These are phyloP conservation scores for Astraeus odoratus DNA, from an alignment of 768 basidiomycete genomes.

Conservation along the genomic window DNA sequence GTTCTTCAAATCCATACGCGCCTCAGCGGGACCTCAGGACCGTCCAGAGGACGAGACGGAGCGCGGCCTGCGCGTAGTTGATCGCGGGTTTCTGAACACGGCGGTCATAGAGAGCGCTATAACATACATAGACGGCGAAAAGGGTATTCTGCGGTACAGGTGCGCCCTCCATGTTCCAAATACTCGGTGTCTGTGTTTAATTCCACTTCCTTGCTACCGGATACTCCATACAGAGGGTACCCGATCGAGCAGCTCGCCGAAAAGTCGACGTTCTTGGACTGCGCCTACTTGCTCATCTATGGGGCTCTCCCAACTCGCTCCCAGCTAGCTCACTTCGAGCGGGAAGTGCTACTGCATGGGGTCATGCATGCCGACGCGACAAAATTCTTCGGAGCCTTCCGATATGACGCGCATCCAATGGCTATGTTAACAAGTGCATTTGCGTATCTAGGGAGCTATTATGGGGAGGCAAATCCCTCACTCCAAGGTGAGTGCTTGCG, in stretches of 20 bases:
- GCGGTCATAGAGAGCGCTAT: conserved; percentile 76
- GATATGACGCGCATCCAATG: conserved; percentile 92
- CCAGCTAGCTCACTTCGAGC: conserved; percentile 60
- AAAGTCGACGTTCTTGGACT: conserved; percentile 74
- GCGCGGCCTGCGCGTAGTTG: conserved; percentile 71
- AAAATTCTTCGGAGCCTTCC: conserved; percentile 65
- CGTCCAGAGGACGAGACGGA: conserved; percentile 77
- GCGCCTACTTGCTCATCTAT: conserved; percentile 83
- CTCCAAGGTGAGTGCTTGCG: conserved; percentile 52
- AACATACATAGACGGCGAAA: conserved; percentile 89
- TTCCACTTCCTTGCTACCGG: background rate
- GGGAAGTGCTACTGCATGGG: conserved; percentile 74
- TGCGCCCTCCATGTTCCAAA: conserved; percentile 16
- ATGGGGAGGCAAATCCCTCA: conserved; percentile 83
- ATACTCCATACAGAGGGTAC: conserved; percentile 55
- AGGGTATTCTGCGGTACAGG: conserved; percentile 78
- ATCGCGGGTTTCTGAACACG: conserved; percentile 80
- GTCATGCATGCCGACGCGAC: conserved; percentile 62
- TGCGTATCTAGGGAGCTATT: conserved; percentile 83
- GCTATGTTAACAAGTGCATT: conserved; percentile 83
- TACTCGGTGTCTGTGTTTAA: no score
- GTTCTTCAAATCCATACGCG: conserved; percentile 71
- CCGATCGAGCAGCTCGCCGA: conserved; percentile 88
- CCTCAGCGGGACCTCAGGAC: conserved; percentile 50
- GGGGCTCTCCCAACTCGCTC: conserved; percentile 62